Evolutionary conservation across 2,329 filamentous ascomycete species (phyloP), one percentile per base, ranked within the genome.

Genomic region (Chrysosporium keratinophilum): DNA sequence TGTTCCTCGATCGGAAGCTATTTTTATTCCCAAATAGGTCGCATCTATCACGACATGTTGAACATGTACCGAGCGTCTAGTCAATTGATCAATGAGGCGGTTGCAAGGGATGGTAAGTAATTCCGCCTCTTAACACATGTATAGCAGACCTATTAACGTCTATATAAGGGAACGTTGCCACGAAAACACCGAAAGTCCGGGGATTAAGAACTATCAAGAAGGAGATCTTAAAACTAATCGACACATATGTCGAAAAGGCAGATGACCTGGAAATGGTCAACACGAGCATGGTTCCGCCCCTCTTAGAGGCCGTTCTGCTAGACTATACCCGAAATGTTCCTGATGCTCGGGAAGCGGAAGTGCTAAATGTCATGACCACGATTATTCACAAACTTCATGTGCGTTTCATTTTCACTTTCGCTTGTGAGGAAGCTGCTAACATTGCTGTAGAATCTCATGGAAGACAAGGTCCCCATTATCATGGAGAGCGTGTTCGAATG

Each of bases 401-500:
- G 84, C 77, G 88, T 83, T 76, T 74, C 75, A 56, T 69, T 69
- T 61, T 67, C 77, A 72, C 68, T 74, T 47, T 12, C 5, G 5
- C n/a, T 3, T n/a, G 40, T 55, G 55, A 71, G 74, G 58, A 76
- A 63, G 17, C n/a, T 33, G 10, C 54, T 23, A 40, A 52, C 34
- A 17, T 10, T n/a, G 9, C 19, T 28, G 55, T 64, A 94, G 87
- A 81, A 82, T 61, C 78, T 97, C 65, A 98, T 98, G 94, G 93
- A 97, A 69, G 93, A 97, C 67, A 93, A 97, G 71, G 88, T 98
- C 42, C 89, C 93, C 9, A 85, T 85, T 47, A 97, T 98, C 65
- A 95, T 98, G 87, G 90, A 97, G 70, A 94, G 91, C 61, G 88
- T 98, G 23, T 98, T 98, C 64, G 91, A 97, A 71, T 97, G 91